These are phyloP conservation scores for Brettanomyces bruxellensis DNA, from an alignment of 805 yeast genomes.

Conservation along the genomic window DNA sequence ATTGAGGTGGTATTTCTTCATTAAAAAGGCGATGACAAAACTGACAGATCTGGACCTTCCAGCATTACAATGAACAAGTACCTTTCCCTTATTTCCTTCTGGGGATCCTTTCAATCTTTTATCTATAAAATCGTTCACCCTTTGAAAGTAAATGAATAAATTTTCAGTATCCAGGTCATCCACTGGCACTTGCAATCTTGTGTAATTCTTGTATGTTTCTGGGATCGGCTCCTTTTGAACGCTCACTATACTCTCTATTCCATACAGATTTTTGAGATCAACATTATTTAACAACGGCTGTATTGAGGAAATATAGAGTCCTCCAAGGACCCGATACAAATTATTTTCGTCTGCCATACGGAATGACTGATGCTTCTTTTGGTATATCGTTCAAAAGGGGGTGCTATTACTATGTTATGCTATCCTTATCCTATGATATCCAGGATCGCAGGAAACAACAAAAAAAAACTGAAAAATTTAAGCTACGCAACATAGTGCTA, in stretches of 20 bases:
- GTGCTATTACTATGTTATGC: no score
- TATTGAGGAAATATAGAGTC: conserved; percentile 66
- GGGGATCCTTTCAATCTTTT: conserved; percentile 8
- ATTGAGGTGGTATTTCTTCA: conserved; percentile 45
- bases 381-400: no score
- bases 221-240: conserved; percentile 60
- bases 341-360: background rate
- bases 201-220: conserved; percentile 37
- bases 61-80: conserved; percentile 44
- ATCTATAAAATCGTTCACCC: conserved; percentile 59
- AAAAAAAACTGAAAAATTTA: no score
- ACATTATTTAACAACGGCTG: conserved; percentile 49
- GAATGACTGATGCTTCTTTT: background rate
- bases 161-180: conserved; percentile 67
- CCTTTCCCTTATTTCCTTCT: conserved; percentile 23
- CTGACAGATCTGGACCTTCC: conserved; percentile 43
- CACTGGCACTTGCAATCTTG: conserved; percentile 51
- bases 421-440: no score
- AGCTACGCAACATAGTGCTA: no score
- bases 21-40: conserved; percentile 37
- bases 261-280: conserved; percentile 40
- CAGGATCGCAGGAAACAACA: no score
- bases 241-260: conserved; percentile 67
- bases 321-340: conserved; percentile 60
- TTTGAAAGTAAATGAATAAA: conserved; percentile 52